phyloP scores from a whole-genome alignment of 345 rosid species.

The Salix arbutifolia region DNA sequence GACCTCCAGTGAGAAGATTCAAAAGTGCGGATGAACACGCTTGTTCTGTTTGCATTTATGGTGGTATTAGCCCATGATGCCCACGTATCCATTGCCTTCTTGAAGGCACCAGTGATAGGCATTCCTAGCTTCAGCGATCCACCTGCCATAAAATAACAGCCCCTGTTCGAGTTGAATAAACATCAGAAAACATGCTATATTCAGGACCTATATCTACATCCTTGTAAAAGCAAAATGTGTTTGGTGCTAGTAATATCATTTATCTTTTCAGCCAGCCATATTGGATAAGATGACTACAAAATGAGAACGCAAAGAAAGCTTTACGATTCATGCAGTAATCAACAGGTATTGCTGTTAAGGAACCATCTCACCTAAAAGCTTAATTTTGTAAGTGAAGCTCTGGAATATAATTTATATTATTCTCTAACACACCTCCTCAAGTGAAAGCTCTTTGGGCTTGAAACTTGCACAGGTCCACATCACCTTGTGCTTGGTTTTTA shows the following conservation, averaged over 20 bases:
- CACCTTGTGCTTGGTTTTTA: too few species aligned
- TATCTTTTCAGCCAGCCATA: not conserved
- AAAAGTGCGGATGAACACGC: conserved; percentile 53
- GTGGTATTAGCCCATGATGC: conserved; percentile 25
- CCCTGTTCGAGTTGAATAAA: conserved; percentile 43
- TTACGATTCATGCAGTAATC: not conserved
- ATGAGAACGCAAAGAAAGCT: not conserved
- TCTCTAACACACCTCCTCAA: too few species aligned
- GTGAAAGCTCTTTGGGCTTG: too few species aligned
- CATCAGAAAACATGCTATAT: not conserved
- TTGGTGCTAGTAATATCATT: not conserved
- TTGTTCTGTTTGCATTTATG: conserved; percentile 25
- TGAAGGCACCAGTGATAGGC: conserved; percentile 24
- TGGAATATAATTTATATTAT: too few species aligned
- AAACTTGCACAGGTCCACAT: too few species aligned
- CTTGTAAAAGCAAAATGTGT: not conserved
- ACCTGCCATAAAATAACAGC: conserved; percentile 56
- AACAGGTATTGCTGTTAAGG: too few species aligned
- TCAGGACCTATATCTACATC: not conserved
- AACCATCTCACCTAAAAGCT: too few species aligned
- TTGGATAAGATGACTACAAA: not conserved
- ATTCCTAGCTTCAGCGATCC: conserved; percentile 43
- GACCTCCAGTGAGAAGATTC: conserved; percentile 78
- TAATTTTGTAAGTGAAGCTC: too few species aligned
- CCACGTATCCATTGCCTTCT: conserved; percentile 24